A percentile compares a stretch with the other conserved stretches of the same genome.
phyloP scores from a whole-genome alignment of 495 filamentous ascomycete species.

The Podospora fimiseda region DNA sequence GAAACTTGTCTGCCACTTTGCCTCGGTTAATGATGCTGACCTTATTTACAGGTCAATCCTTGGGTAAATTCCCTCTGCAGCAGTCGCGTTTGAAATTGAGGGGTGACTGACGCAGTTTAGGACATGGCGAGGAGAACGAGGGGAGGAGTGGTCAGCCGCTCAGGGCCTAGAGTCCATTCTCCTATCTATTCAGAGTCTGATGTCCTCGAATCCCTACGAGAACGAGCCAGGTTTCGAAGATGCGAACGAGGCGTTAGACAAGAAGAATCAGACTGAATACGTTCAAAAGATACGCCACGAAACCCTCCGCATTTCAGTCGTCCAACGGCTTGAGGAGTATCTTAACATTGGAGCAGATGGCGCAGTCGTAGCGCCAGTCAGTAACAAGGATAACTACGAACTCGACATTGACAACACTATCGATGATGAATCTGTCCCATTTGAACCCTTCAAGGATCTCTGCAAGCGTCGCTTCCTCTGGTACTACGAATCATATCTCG shows the following conservation, averaged over 20 bases:
- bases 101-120: conserved; percentile 44
- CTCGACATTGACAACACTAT: conserved; percentile 46
- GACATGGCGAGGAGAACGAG: conserved; percentile 84
- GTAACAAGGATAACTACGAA: conserved; percentile 46
- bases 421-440: conserved; percentile 47
- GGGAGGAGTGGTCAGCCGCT: conserved; percentile 93
- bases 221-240: conserved; percentile 93
- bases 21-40: conserved; percentile 12
- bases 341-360: conserved; percentile 57
- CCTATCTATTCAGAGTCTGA: conserved; percentile 91
- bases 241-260: conserved; percentile 57
- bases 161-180: conserved; percentile 92
- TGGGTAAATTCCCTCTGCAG: conserved; percentile 50
- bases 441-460: conserved; percentile 81
- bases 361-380: conserved; percentile 26
- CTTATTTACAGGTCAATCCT: conserved; percentile 66
- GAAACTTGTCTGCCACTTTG: not conserved
- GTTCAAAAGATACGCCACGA: conserved; percentile 93
- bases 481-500: conserved; percentile 86
- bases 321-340: conserved; percentile 76
- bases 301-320: conserved; percentile 77
- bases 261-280: conserved; percentile 73
- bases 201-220: conserved; percentile 91
- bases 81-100: conserved; percentile 1
- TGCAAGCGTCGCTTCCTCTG: conserved; percentile 91